Evolutionary conservation across 495 filamentous ascomycete species (phyloP), one percentile per base, ranked within the genome.

Genomic region (Penicillium desertorum): DNA sequence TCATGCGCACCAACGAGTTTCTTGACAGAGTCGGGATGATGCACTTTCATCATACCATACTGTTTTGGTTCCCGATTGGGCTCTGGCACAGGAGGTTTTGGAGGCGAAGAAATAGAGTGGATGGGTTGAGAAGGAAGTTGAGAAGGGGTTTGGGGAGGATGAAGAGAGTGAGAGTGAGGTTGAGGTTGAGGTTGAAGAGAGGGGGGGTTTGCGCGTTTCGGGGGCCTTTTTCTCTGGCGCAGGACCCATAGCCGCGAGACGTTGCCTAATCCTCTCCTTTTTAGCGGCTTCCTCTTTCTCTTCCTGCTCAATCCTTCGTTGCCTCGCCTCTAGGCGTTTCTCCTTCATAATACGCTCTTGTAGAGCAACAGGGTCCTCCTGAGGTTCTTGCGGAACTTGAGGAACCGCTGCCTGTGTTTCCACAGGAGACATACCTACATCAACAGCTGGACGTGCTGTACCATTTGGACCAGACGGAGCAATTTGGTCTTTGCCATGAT

Each of bases 301-400:
- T 62, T 96, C 92, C 63, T 94, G 81, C 56, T 97, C 92, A 54
- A 86, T 68, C 58, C 86, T 81, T 44, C 92, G 86, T 70, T 89
- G 88, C 61, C 86, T 86, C 11, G 90, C 92, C 54, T 86, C 74
- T 62, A 94, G 82, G 22, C 88, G 80, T 51, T 86, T 86, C 63
- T 93, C 88, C 51, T 83, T 86, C 94, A 98, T 98, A 16, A 96
- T 76, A 43, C 83, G 84, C 70, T 91, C 86, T 68, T 98, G 94
- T 36, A 83, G 65, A 47, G 81, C 86, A 51, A 86, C 78, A 16
- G 75, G 82, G 39, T 90, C 83, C 55, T 86, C 84, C 17, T 78
- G 75, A 1, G 71, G 62, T 45, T 60, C 65, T 48, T 71, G 73
- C 12, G 72, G 62, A 20, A 65, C 67, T 20, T 61, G 37, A 54